These are phyloP conservation scores for Aspergillus costaricaensis DNA, from an alignment of 2,329 filamentous ascomycete genomes.

Conservation along the genomic window DNA sequence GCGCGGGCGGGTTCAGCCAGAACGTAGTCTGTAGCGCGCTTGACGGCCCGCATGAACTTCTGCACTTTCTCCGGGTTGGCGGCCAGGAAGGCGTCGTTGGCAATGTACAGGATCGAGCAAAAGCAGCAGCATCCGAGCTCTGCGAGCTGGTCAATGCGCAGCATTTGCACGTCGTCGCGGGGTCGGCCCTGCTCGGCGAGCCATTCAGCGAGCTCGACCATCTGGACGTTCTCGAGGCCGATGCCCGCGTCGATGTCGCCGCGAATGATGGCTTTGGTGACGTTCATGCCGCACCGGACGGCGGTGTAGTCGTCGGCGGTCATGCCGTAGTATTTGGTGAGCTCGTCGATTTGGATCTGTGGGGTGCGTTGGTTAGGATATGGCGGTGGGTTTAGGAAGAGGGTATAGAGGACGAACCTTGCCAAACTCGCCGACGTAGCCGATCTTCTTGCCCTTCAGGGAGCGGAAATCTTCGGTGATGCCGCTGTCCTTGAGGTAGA, in stretches of 20 bases:
- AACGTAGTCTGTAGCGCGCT: constrained; percentile 72
- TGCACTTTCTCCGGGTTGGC: constrained; percentile 66
- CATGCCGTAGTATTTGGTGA: constrained; percentile 77
- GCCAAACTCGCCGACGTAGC: constrained; percentile 78
- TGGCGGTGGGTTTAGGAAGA: background rate
- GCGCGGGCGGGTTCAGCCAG: constrained; percentile 63
- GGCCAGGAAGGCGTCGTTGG: constrained; percentile 70
- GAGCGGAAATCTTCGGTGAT: constrained; percentile 75
- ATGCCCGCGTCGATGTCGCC: constrained; percentile 74
- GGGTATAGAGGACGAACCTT: constrained; percentile 47
- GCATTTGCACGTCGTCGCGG: constrained; percentile 72
- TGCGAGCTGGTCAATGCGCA: constrained; percentile 77
- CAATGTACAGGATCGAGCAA: constrained; percentile 79
- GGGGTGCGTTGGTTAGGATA: background rate
- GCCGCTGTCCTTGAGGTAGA: constrained; percentile 73
- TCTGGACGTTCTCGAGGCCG: constrained; percentile 78
- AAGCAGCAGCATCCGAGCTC: constrained; percentile 83
- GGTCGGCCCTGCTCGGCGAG: constrained; percentile 64
- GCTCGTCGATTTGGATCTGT: constrained; percentile 77
- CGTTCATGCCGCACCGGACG: constrained; percentile 79
- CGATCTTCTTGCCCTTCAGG: constrained; percentile 74
- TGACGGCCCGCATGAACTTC: constrained; percentile 71
- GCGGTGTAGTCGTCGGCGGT: constrained; percentile 71
- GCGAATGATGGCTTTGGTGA: constrained; percentile 72
- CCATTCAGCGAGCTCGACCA: constrained; percentile 81